Evolutionary conservation across 23 red algal species (phyloP).

Genomic region (Gracilaria domingensis): DNA sequence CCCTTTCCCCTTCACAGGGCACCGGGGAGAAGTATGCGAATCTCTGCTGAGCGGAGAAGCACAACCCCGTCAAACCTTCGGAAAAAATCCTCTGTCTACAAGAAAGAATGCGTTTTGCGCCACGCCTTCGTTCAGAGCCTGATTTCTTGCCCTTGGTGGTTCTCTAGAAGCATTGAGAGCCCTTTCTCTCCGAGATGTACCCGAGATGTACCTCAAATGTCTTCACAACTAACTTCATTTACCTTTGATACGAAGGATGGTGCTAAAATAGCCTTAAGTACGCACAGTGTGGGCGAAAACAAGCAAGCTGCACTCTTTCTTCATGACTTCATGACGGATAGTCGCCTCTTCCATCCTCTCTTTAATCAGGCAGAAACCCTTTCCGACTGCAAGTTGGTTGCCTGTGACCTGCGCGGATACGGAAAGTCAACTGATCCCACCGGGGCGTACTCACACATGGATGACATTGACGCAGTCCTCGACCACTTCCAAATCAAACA

Average conservation of each 20-base stretch:
- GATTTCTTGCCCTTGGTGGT: too few relatives aligned
- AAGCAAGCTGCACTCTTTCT: constrained; percentile 47
- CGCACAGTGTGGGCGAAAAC: background rate
- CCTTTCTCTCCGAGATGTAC: background rate
- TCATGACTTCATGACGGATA: constrained; percentile 74
- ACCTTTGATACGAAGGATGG: constrained; percentile 18
- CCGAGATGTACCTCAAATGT: background rate
- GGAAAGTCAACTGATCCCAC: constrained; percentile 35
- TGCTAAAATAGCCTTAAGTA: background rate
- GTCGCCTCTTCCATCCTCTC: constrained; percentile 48
- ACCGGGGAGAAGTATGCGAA: background rate
- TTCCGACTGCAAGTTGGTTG: background rate
- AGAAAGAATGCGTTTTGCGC: background rate
- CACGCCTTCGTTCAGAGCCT: background rate
- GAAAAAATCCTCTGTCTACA: too few relatives aligned
- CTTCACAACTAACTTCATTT: constrained; percentile 6
- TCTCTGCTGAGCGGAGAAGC: background rate
- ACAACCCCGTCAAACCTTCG: background rate
- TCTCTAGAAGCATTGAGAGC: background rate
- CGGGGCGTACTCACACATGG: constrained; percentile 35
- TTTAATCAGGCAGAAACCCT: constrained; percentile 2
- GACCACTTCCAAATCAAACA: background rate
- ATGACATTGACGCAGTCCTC: constrained; percentile 44
- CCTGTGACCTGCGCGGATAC: constrained; percentile 54
- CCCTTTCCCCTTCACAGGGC: background rate